Percentiles rank a stretch among this genome's conserved stretches.
Evolutionary conservation across 129 eudicot species (phyloP).

Genomic region (Flaveria sonorensis): DNA sequence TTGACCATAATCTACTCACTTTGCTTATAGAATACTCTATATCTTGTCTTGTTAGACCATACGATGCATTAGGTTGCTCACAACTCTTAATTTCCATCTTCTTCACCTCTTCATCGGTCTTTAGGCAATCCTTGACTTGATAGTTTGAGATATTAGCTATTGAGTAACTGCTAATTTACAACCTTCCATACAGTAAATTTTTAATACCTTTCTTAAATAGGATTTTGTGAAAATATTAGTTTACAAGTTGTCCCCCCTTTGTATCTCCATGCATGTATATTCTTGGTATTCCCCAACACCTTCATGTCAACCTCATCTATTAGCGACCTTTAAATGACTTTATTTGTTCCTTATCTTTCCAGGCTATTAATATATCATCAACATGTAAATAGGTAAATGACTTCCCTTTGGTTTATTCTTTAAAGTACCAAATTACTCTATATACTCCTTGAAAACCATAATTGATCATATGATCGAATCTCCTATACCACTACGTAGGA

Average conservation of each 20-base stretch:
- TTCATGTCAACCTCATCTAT: neutral
- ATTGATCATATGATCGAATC: neutral
- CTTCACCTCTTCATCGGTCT: too few species aligned
- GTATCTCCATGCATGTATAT: neutral
- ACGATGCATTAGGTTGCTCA: neutral
- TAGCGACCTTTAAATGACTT: neutral
- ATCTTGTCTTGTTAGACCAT: neutral
- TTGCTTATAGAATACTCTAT: neutral
- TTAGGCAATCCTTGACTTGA: too few species aligned
- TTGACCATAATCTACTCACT: neutral
- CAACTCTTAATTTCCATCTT: too few species aligned
- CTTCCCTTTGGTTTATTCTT: neutral
- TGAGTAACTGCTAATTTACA: too few species aligned
- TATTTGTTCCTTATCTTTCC: neutral
- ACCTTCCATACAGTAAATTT: too few species aligned
- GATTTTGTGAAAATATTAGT: too few species aligned
- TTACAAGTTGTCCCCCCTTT: neutral
- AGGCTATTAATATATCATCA: neutral
- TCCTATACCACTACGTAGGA: neutral
- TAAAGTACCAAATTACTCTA: neutral
- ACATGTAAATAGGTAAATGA: neutral
- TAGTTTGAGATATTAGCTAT: too few species aligned
- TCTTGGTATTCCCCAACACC: neutral
- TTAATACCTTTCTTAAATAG: too few species aligned
- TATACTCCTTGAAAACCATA: neutral